Base-by-base conservation (phyloP, 495 filamentous ascomycete species). In the Tuber umbilicatum region DNA sequence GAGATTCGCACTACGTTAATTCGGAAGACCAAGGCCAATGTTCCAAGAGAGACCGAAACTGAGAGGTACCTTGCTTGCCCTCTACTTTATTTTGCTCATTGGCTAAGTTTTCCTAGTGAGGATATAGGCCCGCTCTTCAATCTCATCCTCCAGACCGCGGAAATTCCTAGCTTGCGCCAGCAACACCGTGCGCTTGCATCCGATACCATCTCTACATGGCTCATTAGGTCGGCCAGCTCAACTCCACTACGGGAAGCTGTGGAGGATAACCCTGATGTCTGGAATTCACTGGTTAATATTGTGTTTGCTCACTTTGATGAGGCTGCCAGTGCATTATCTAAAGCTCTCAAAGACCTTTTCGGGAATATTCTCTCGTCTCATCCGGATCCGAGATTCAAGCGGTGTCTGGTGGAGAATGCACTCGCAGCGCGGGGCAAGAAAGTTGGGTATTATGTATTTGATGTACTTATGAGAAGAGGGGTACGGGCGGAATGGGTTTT, bases 291-390 rank as follows among this genome's bases (percentile, higher is more conserved):
- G 2, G 27, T 50, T 50, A 35, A 77, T 23, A 19, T 81, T 21
- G 21, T 78, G 17, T 69, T 81, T 16, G 27, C 68, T 9, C 35
- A 76, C 35, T 81, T 81, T 50, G 80, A 81, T 67, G 74, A 76
- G 50, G 80, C 80, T 55, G 55, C 75, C 9, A 68, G 76, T n/a
- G 73, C 60, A 39, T 71, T 81, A 5, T 71, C 73, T 6, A 81
- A 81, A 19, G 79, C 79, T 23, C 80, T 81, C 12, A 81, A 82
- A 40, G 80, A 80, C 71, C 75, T 82, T 2, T 43, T 82, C 2
- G 45, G 42, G 31, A 78, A 80, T 55, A n/a, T 73, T 14, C 72
- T 82, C n/a, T n/a, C 40, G 41, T 37, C 78, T 0, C 43, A 73
- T 64, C 74, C 74, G 0, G 5, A 55, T 60, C 40, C 0, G 47